Evolutionary conservation across 352 stramenopile genomes (phyloP), one percentile per base, ranked within the genome.

Genomic region (Globisporangium nagaii): DNA sequence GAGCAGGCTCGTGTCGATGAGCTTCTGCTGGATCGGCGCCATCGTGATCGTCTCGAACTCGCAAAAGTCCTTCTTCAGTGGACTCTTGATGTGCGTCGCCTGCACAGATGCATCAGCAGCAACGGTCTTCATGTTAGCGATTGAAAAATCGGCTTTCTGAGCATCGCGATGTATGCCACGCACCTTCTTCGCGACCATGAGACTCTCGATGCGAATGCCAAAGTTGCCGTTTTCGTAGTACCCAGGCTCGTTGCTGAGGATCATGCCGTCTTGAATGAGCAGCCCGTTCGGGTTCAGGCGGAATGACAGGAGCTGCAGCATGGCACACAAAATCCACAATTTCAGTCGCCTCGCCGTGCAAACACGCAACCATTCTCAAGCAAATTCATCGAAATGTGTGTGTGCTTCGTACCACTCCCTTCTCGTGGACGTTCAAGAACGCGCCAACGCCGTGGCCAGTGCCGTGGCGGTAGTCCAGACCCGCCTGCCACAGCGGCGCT

Each of bases 201-300:
- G 73, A 62, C 98, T 99, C 70, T 99, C 98, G 56, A 99, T 99
- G 53, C 98, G 94, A 61, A 99, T 98, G 32, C 98, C 97, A 78
- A 98, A 99, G 40, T 95, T 85, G 36, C 95, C 96, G 60, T 97
- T 83, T 60, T 98, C 90, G 63, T 99, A 99, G 69, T 99, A 99
- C 4, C 98, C 98, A 34, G 98, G 98, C 63, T 95, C 98, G 66
- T 99, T 99, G 53, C 87, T 98, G 32, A 99, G 79, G 35, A 98
- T 90, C 98, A 99, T 99, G 20, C 96, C 96, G 35, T 93, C 75
- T 45, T 86, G 82, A 45, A 94, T 93, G 27, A 90, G 75, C 37
- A 93, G 28, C 0, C 80, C 79, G 44, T 85, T 90, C 59, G 76
- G 75, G 62, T 91, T 93, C 32, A 93, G 62, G 13, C 79, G 81